Conservation (phyloP, 2,329 filamentous ascomycete genomes). For the Xylaria sp. region DNA sequence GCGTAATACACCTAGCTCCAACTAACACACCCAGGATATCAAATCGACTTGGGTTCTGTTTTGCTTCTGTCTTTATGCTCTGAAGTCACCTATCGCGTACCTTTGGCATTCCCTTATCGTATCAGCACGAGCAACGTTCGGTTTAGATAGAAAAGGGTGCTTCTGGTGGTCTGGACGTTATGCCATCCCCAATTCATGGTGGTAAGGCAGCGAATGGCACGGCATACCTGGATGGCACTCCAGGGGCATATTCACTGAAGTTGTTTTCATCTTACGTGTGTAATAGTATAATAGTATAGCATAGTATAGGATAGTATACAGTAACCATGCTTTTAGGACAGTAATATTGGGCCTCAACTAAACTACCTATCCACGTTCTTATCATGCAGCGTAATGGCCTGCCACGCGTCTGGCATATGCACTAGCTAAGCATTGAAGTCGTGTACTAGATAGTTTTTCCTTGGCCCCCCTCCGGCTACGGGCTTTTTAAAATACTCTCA, state of each 20-base stretch:
- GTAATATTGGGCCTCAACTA: background rate
- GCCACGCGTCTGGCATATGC: slow-evolving; percentile 8
- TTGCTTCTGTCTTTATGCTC: background rate
- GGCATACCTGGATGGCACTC: too few species aligned
- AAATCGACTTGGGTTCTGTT: background rate
- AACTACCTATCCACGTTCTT: background rate
- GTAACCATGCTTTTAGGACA: background rate
- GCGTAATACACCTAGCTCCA: too few species aligned
- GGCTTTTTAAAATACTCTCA: too few species aligned
- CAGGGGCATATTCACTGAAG: too few species aligned
- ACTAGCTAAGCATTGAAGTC: background rate
- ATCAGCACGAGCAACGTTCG: background rate
- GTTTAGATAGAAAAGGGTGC: background rate
- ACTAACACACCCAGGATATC: background rate
- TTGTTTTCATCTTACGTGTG: background rate
- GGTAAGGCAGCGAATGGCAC: too few species aligned
- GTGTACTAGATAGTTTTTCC: background rate
- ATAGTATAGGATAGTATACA: background rate
- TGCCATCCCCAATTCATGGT: too few species aligned
- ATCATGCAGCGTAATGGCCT: background rate
- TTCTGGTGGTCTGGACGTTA: too few species aligned
- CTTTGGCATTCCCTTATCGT: background rate
- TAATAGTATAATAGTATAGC: background rate
- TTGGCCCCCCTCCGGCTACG: too few species aligned
- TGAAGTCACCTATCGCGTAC: background rate